Evolutionary conservation across 192 early-diverging fungal species (phyloP).

Genomic region (Nowakowskiella sp.): DNA sequence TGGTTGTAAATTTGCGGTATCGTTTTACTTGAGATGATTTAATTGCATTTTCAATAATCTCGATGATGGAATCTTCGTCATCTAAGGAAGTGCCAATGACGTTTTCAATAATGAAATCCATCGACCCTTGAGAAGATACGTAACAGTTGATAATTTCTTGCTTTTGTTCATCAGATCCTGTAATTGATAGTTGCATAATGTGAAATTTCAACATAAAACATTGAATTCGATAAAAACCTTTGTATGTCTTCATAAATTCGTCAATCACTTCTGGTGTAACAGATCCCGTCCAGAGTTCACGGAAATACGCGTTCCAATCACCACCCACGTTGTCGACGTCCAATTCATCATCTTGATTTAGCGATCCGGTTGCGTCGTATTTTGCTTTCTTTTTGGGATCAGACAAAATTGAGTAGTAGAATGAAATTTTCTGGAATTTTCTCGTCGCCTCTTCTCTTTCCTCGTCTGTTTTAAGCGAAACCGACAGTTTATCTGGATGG

Average conservation of each 20-base stretch:
- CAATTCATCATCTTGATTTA: constrained; percentile 32
- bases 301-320: constrained; percentile 78
- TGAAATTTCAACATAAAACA: too few relatives aligned
- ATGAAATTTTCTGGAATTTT: constrained; percentile 65
- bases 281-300: constrained; percentile 62
- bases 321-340: constrained; percentile 41
- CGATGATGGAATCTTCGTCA: constrained; percentile 56
- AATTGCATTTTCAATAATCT: constrained; percentile 61
- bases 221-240: constrained; percentile 34
- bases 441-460: constrained; percentile 45
- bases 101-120: constrained; percentile 56
- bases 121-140: constrained; percentile 54
- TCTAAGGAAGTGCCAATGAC: constrained; percentile 54
- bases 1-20: constrained; percentile 44
- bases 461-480: constrained; percentile 10
- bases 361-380: constrained; percentile 72
- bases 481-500: constrained; percentile 35
- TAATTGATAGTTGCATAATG: background rate
- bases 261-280: constrained; percentile 68
- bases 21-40: constrained; percentile 38
- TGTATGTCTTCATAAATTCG: constrained; percentile 63
- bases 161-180: constrained; percentile 67
- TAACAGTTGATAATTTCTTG: constrained; percentile 63
- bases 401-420: constrained; percentile 68
- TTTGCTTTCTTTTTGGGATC: constrained; percentile 51